A percentile compares a stretch with the other conserved stretches of the same genome.
Evolutionary conservation across 768 basidiomycete species (phyloP).

Genomic region (Pulveroboletus sp.): DNA sequence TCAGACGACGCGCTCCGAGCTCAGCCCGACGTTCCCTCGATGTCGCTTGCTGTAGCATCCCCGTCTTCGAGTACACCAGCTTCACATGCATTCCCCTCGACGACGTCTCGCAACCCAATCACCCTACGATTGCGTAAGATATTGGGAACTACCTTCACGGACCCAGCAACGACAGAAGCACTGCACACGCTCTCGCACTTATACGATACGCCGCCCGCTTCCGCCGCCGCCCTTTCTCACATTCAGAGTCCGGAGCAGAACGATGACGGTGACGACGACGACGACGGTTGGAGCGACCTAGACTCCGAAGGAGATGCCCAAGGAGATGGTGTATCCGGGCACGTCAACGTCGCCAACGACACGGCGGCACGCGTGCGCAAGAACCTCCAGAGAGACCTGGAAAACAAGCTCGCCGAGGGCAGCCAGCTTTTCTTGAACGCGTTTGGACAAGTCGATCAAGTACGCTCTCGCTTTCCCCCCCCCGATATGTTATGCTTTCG

Average conservation of each 20-base stretch:
- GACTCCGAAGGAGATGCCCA: constrained; percentile 9
- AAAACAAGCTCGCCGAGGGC: constrained; percentile 74
- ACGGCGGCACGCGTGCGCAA: constrained; percentile 71
- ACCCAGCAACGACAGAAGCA: constrained; percentile 73
- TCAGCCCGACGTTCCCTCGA: not conserved
- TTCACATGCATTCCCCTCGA: constrained; percentile 11
- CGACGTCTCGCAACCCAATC: constrained; percentile 57
- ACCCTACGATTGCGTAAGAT: constrained; percentile 90
- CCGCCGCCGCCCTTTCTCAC: constrained; percentile 8
- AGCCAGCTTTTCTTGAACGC: constrained; percentile 79
- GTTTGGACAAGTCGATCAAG: constrained; percentile 86
- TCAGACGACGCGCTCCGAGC: not conserved
- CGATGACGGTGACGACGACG: constrained; percentile 35
- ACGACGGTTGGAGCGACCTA: constrained; percentile 26
- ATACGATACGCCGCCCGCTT: constrained; percentile 42
- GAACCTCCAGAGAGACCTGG: constrained; percentile 79
- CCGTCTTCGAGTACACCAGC: not conserved
- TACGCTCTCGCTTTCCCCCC: constrained; percentile 35
- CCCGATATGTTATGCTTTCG: not conserved
- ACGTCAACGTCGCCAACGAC: constrained; percentile 46
- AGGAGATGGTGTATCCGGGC: constrained; percentile 7
- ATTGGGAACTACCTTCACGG: constrained; percentile 74
- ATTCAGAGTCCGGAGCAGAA: constrained; percentile 15
- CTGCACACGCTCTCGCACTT: constrained; percentile 77
- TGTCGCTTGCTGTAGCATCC: constrained; percentile 10